Percentiles rank a stretch among this genome's conserved stretches.
Conservation (phyloP, 1,284 basidiomycete genomes). For the Laetiporus sulphureus region DNA sequence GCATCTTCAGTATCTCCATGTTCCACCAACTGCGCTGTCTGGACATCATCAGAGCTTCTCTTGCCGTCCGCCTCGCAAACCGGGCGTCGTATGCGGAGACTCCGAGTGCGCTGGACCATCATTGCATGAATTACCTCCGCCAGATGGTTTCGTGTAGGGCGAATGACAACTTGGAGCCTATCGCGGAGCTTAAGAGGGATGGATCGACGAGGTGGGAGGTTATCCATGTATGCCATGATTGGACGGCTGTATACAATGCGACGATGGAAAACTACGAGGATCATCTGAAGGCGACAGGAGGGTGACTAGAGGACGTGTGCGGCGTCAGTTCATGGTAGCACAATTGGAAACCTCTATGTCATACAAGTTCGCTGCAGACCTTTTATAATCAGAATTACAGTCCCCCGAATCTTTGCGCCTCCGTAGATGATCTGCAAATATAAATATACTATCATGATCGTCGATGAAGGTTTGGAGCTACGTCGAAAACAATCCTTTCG, state of each 20-base stretch:
- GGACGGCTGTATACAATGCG: background rate
- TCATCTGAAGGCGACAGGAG: background rate
- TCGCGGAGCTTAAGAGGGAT: background rate
- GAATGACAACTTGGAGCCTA: conserved; percentile 10
- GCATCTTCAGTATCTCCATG: conserved; percentile 13
- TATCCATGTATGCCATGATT: conserved; percentile 1
- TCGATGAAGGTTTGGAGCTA: too few species aligned
- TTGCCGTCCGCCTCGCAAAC: conserved; percentile 2
- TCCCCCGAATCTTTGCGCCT: too few species aligned
- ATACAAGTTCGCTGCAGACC: too few species aligned
- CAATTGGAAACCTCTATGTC: too few species aligned
- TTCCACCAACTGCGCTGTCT: conserved; percentile 18
- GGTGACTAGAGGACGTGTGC: too few species aligned
- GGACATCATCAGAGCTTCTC: conserved; percentile 12
- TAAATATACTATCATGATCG: too few species aligned
- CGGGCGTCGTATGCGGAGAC: background rate
- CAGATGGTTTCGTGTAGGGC: conserved; percentile 15
- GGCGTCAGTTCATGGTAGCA: too few species aligned
- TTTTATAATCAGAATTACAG: too few species aligned
- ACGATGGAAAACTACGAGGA: background rate
- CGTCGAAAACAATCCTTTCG: too few species aligned
- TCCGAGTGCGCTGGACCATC: conserved; percentile 4
- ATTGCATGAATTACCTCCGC: conserved; percentile 20
- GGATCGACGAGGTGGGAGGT: background rate
- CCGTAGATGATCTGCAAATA: too few species aligned